phyloP scores from a whole-genome alignment of 1,139 yeast species.

The Martiniozyma asiatica region DNA sequence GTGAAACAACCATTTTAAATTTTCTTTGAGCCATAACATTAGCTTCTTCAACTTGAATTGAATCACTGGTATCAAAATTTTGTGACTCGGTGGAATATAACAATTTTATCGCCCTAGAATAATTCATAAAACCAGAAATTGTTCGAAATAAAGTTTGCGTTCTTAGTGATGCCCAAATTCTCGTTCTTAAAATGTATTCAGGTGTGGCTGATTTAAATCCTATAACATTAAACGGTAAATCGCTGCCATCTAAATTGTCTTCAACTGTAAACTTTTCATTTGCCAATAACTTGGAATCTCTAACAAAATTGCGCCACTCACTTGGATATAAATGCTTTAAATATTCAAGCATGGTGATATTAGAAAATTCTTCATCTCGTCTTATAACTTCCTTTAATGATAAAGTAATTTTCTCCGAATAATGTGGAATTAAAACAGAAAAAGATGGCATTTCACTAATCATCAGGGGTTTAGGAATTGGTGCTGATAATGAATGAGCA shows the following conservation, averaged over 20 bases:
- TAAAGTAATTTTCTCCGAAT: conserved; percentile 36
- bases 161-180: conserved; percentile 48
- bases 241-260: conserved; percentile 21
- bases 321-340: conserved; percentile 37
- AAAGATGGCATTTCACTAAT: conserved; percentile 37
- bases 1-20: conserved; percentile 55
- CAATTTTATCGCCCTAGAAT: conserved; percentile 38
- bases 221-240: conserved; percentile 34
- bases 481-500: conserved; percentile 42
- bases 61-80: conserved; percentile 15
- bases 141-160: conserved; percentile 45
- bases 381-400: conserved; percentile 35
- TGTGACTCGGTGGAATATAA: conserved; percentile 33
- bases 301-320: conserved; percentile 41
- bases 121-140: conserved; percentile 46
- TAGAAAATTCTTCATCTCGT: conserved; percentile 37
- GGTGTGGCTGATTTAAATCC: conserved; percentile 46
- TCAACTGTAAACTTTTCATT: conserved; percentile 24
- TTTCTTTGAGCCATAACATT: conserved; percentile 45
- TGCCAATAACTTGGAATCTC: conserved; percentile 36
- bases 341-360: conserved; percentile 39
- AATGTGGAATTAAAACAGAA: conserved; percentile 41
- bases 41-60: conserved; percentile 27
- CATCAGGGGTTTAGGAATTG: conserved; percentile 37
- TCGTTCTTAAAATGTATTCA: conserved; percentile 37